phyloP scores from a whole-genome alignment of 2,329 filamentous ascomycete species.

The Remersonia thermophila region DNA sequence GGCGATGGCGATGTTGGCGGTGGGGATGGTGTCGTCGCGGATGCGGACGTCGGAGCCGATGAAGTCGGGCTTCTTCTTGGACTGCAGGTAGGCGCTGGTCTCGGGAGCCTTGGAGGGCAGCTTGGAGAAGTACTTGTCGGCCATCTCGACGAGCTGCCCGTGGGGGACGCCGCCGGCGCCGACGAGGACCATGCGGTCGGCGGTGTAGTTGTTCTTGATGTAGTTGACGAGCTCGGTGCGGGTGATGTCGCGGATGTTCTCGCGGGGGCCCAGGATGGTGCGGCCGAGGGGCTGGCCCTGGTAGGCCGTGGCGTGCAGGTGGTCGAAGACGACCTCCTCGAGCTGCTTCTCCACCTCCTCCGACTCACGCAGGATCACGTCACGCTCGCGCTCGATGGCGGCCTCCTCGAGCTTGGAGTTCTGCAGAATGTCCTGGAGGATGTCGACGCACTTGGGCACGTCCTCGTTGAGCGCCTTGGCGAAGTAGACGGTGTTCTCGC shows the following conservation, averaged over 20 bases:
- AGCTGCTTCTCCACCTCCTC: conserved; percentile 99
- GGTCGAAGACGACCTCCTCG: conserved; percentile 98
- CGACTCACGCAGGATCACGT: conserved; percentile 96
- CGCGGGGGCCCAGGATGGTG: conserved; percentile 91
- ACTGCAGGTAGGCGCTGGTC: conserved; percentile 60
- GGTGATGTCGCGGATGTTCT: conserved; percentile 96
- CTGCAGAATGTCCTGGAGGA: conserved; percentile 96
- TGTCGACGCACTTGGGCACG: conserved; percentile 91
- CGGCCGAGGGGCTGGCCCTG: conserved; percentile 92
- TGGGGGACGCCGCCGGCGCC: conserved; percentile 90
- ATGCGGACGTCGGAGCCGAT: conserved; percentile 92
- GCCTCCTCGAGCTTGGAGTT: conserved; percentile 93
- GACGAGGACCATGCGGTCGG: conserved; percentile 98
- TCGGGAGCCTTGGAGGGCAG: conserved; percentile 66
- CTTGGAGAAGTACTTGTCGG: conserved; percentile 84
- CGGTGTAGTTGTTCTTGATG: conserved; percentile 99
- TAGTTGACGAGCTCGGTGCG: conserved; percentile 84
- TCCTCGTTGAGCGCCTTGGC: conserved; percentile 98
- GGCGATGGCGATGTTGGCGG: conserved; percentile 94
- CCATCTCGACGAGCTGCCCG: conserved; percentile 84
- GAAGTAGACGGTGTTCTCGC: conserved; percentile 99
- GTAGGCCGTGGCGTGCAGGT: conserved; percentile 96
- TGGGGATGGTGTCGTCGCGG: conserved; percentile 89
- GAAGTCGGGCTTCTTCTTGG: conserved; percentile 86
- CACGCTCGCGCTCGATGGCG: conserved; percentile 93